These are phyloP conservation scores for Solanum megistacrolobum DNA, from an alignment of 257 asterid genomes.

Conservation along the genomic window DNA sequence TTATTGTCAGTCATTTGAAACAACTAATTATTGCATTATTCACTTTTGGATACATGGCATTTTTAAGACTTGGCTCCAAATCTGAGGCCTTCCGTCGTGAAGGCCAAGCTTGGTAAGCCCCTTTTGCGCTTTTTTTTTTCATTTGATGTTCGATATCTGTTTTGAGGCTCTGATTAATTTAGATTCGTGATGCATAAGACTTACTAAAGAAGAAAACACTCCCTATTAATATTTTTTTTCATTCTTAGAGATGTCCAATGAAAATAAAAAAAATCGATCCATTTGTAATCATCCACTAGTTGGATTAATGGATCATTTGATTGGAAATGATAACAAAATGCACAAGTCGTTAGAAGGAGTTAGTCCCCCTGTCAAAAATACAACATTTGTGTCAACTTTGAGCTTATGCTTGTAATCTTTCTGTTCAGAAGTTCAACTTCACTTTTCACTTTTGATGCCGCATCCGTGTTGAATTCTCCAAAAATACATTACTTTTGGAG, in stretches of 20 bases:
- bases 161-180: background rate
- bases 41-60: background rate
- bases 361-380: background rate
- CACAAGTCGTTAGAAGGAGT: background rate
- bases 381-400: background rate
- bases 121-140: background rate
- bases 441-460: background rate
- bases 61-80: background rate
- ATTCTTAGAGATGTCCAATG: background rate
- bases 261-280: background rate
- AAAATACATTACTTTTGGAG: background rate
- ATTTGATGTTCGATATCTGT: background rate
- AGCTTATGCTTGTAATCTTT: background rate
- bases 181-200: background rate
- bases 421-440: background rate
- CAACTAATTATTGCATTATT: background rate
- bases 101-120: slow-evolving; percentile 5
- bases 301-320: background rate
- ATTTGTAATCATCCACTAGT: background rate
- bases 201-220: background rate
- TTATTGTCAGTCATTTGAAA: background rate
- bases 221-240: background rate
- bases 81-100: slow-evolving; percentile 1
- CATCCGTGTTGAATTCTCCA: background rate
- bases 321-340: background rate